phyloP scores from a whole-genome alignment of 306 rosid genomes.

The Cucumis cinereus region DNA sequence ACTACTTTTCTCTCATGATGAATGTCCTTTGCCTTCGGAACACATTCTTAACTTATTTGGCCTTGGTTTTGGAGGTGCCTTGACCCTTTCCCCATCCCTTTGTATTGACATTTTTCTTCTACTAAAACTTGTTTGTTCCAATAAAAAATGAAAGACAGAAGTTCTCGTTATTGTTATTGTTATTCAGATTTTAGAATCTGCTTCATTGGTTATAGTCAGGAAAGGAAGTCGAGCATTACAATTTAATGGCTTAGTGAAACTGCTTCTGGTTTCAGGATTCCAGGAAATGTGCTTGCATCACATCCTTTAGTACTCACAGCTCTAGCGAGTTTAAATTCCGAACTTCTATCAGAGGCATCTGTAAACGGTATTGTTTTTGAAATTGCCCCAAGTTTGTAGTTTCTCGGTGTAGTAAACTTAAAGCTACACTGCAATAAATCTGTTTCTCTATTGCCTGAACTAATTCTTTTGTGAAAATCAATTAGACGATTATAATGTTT shows the following conservation, averaged over 20 bases:
- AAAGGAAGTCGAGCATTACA: background rate
- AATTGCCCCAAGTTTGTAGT: background rate
- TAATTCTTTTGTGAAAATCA: background rate
- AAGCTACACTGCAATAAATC: background rate
- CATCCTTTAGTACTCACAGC: conserved; percentile 93
- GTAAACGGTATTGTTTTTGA: conserved; percentile 57
- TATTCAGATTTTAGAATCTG: conserved; percentile 1
- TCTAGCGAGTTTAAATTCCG: conserved; percentile 82
- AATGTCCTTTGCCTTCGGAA: background rate
- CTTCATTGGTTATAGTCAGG: background rate
- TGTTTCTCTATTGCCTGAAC: background rate
- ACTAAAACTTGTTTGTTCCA: background rate
- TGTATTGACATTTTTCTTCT: background rate
- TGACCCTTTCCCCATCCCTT: background rate
- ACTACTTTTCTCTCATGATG: background rate
- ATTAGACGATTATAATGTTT: background rate
- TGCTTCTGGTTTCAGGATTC: conserved; percentile 56
- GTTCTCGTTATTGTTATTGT: background rate
- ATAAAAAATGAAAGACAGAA: background rate
- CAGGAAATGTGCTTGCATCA: conserved; percentile 78
- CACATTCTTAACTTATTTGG: background rate
- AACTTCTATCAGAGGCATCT: conserved; percentile 87
- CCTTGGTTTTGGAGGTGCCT: background rate
- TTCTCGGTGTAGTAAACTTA: background rate
- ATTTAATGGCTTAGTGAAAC: background rate